Base-by-base conservation (phyloP, 768 basidiomycete genomes). In the Termitomyces sp. region DNA sequence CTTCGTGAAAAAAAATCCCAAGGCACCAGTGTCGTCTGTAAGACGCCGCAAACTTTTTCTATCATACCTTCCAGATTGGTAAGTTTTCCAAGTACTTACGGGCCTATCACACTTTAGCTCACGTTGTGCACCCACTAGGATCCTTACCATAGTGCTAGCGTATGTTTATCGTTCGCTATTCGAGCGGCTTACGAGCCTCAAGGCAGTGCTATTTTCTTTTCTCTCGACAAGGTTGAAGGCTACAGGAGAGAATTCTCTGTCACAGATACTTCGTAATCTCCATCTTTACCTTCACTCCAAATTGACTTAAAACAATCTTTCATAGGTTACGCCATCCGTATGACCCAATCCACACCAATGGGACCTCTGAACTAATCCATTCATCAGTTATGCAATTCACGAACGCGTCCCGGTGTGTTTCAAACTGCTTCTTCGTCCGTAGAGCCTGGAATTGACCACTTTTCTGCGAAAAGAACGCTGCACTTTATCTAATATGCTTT, bases 21-120 rank as follows among this genome's bases (percentile, higher is more conserved):
- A 64, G 51, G 59, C 66, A 9, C 69, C 70, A 31, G 68, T 79
- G 42, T 66, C 75, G 36, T 42, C 76, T 31, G 55, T 66, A 29
- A 68, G 78, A 53, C 73, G 76, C 38, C 71, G 76, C 61, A 75
- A 77, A 60, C 72, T 91, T 10, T 62, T 90, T 25, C 67, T 77
- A 45, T 88, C 87, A 3, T 92, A 93, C 74, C 81, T 83, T 29
- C 88, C 89, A 0, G 91, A 93, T 67, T 93, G 91, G 91, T 91
- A 63, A 58, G 84, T 47, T 29, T 15, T 42, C 62, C 15, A 50
- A 17, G 12, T 63, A 40, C n/a, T 25, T 52, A 34, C 43, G 34
- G 32, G n/a, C 45, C 42, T 46, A 49, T 3, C 8, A 49, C 6
- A 47, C 40, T 60, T 60, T 34, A 45, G 56, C 11, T 48, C 47